Base-by-base conservation (phyloP, 2,329 filamentous ascomycete species). In the Fusarium nanum region DNA sequence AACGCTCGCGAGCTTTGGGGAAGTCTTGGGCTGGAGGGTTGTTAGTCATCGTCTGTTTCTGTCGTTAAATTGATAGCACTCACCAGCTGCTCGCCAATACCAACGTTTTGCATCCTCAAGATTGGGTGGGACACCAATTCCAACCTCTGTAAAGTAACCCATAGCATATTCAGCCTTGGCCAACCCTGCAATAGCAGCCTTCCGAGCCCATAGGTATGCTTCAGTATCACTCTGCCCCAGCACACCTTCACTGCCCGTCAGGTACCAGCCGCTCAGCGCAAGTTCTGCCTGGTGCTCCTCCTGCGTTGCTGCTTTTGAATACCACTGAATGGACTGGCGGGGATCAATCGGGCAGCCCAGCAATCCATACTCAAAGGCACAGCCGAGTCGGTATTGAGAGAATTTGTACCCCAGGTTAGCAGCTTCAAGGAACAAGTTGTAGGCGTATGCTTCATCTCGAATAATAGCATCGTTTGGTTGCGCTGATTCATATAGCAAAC, bases 91-190 rank as follows among this genome's bases (percentile, higher is more conserved):
- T 79, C 95, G 88, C 88, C 94, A 98, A 82, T 99, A 99, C 96
- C 96, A 99, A 74, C 94, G 89, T 85, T 97, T 98, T 23, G 95
- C 96, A 81, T 98, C 96, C 76, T 99, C 96, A 74, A 98, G 76
- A 78, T 95, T 97, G 11, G 92, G 89, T 18, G 91, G 86, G 70
- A 93, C 90, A 30, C 96, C 96, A 73, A 99, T 98, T 14, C 96
- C 96, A 50, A 96, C 91, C 81, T 99, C 96, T 1, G 93, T 97
- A 77, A 97, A 98, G 81, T 98, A 98, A 0, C 96, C 96, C 79
- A 99, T 97, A 0, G 95, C 96, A 81, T 98, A 98, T 82, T 98
- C 93, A 0, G 96, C 96, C 84, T 98, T 99, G 10, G 93, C 90
- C 40, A 98, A 82, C 5, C 95, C 94, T 6, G 93, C 92, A 69